These are phyloP conservation scores for Brassica rapa DNA, from an alignment of 345 rosid genomes.

Conservation along the genomic window DNA sequence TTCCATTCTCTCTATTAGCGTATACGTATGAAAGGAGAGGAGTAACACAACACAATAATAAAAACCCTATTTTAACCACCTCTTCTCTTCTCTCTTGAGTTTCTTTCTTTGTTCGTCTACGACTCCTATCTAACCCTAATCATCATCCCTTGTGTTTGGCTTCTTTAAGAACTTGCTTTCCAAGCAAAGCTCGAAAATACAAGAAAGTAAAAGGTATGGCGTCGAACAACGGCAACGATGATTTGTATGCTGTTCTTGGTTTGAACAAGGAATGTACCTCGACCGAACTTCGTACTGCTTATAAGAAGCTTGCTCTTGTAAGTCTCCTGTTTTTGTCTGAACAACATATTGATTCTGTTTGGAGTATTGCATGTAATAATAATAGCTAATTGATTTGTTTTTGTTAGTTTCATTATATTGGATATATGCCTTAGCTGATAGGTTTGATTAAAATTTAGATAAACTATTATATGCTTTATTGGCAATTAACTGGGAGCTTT, in stretches of 20 bases:
- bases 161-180: background rate
- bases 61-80: background rate
- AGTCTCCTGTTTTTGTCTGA: slow-evolving; percentile 25
- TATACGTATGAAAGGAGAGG: background rate
- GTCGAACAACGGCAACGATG: slow-evolving; percentile 17
- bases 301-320: slow-evolving; percentile 92
- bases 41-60: background rate
- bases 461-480: background rate
- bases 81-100: background rate
- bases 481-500: background rate
- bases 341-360: background rate
- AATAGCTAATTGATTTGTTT: background rate
- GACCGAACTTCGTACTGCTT: slow-evolving; percentile 78
- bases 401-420: background rate
- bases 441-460: background rate
- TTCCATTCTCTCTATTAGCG: slow-evolving; percentile 18
- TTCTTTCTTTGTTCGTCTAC: slow-evolving; percentile 1
- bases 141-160: background rate
- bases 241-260: slow-evolving; percentile 74
- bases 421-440: background rate
- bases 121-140: background rate
- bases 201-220: slow-evolving; percentile 9
- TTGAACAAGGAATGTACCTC: slow-evolving; percentile 77
- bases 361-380: background rate
- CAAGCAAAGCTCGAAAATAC: background rate